phyloP scores from a whole-genome alignment of 202 grass and related monocot genomes.

The Brachypodium distachyon region DNA sequence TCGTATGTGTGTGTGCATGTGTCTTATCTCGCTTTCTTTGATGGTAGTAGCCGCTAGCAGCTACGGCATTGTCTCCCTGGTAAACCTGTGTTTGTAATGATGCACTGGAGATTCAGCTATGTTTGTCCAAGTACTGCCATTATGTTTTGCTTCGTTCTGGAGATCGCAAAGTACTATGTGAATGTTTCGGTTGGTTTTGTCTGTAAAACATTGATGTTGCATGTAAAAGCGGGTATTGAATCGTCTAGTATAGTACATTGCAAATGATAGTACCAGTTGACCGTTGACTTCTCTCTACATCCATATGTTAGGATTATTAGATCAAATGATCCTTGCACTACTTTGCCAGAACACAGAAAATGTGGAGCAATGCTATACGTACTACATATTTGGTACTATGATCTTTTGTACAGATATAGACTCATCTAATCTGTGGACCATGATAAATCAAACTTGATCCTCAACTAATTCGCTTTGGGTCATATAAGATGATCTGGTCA shows the following conservation, averaged over 20 bases:
- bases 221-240: background rate
- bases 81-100: conserved; percentile 5
- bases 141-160: background rate
- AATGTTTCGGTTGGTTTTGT: background rate
- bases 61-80: background rate
- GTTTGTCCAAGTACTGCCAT: background rate
- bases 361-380: background rate
- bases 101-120: background rate
- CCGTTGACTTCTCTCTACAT: background rate
- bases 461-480: too few species aligned
- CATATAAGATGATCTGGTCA: too few species aligned
- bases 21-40: background rate
- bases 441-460: too few species aligned
- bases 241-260: background rate
- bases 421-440: too few species aligned
- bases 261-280: background rate
- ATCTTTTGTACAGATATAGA: too few species aligned
- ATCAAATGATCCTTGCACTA: background rate
- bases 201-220: background rate
- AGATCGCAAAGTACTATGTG: background rate
- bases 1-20: background rate
- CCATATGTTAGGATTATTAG: background rate
- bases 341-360: background rate
- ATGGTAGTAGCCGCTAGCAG: background rate
- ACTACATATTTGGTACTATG: too few species aligned